Evolutionary conservation across 192 early-diverging fungal species (phyloP).

Genomic region (Coemansia sp.): DNA sequence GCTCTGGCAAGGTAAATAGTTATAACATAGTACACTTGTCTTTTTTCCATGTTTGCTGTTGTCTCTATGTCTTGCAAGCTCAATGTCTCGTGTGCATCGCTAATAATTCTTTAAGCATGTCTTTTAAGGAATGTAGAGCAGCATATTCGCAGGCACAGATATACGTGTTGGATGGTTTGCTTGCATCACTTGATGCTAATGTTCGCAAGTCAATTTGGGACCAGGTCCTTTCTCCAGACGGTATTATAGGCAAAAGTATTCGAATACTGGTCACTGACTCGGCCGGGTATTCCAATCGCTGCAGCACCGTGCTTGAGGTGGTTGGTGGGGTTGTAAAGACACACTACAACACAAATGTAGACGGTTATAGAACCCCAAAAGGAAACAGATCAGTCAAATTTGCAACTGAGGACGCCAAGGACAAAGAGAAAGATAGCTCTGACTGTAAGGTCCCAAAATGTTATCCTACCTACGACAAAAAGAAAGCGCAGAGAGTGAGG

Average conservation of each 20-base stretch:
- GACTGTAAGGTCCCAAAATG: neutral
- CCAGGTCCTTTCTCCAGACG: conserved; percentile 41
- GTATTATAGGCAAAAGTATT: conserved; percentile 28
- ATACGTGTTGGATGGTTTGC: conserved; percentile 75
- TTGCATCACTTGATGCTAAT: conserved; percentile 75
- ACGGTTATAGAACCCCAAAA: too few species aligned
- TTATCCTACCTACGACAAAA: too few species aligned
- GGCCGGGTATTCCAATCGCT: conserved; percentile 42
- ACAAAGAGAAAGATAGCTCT: neutral
- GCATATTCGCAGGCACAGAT: conserved; percentile 75
- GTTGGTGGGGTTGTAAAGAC: conserved; percentile 24
- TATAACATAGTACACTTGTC: conserved; percentile 20
- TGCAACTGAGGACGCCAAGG: too few species aligned
- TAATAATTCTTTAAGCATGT: neutral
- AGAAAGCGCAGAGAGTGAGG: neutral
- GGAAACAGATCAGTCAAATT: too few species aligned
- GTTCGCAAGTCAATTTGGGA: conserved; percentile 68
- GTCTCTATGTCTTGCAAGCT: conserved; percentile 52
- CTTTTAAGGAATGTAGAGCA: conserved; percentile 47
- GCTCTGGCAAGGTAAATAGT: conserved; percentile 55
- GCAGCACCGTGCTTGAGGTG: conserved; percentile 50
- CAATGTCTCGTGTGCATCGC: conserved; percentile 21
- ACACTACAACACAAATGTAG: neutral
- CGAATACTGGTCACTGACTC: conserved; percentile 58
- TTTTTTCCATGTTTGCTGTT: neutral